Base-by-base conservation (phyloP, 768 basidiomycete species). In the Hypholoma fasciculare region DNA sequence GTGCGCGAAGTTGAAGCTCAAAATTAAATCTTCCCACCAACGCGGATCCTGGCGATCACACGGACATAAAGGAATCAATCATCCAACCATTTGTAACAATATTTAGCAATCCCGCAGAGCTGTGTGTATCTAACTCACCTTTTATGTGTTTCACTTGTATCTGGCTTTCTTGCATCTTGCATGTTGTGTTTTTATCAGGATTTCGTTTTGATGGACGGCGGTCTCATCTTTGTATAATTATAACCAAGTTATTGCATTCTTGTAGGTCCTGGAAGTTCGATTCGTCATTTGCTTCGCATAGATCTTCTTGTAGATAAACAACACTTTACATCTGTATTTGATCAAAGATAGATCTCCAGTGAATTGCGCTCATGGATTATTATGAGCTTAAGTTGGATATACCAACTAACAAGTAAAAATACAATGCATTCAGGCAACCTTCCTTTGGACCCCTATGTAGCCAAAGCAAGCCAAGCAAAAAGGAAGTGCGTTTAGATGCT, bases 41-140 rank as follows among this genome's bases (percentile, higher is more conserved):
- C 40, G 26, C 23, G 23, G 60, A 56, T 60, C 55, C 60, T 40
- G 57, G 59, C 8, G 62, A 51, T 58, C 57, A 46, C 48, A 49
- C 27, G 27, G 27, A 30, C 48, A 16, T 8, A 49, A 30, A 47
- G 7, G 19, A 47, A 20, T 13, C 12, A 20, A 20, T 27, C 23
- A 27, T 23, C n/a, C 40, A 42, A 14, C 8, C 40, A 42, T 42
- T 14, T 42, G 40, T 42, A 42, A 14, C 40, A 42, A 42, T 42
- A 42, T 12, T 12, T 42, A 9, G 13, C 40, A 42, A 42, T 42
- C 17, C 17, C 40, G 40, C 17, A 42, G 6, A 42, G 17, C 8
- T 42, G 40, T 42, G 40, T 9, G 40, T 42, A 42, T 42, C 13
- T 42, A 42, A 42, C 13, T 16, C 3, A 17, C 40, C 4, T 23